phyloP scores from a whole-genome alignment of 139 green algal genomes.

The Micromonas commoda region DNA sequence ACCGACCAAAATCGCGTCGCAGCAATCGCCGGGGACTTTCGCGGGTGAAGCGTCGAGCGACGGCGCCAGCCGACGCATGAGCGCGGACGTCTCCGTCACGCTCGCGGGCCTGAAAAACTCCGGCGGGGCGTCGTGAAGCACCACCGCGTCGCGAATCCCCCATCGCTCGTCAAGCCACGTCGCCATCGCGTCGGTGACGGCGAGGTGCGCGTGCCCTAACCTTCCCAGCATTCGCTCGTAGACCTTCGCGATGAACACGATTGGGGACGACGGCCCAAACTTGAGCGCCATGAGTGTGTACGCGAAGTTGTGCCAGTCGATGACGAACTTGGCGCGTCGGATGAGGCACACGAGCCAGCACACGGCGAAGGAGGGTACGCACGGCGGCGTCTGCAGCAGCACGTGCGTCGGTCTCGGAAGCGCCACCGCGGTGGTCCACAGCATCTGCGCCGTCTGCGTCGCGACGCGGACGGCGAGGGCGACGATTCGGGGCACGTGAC shows the following conservation, averaged over 20 bases:
- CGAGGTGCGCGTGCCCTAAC: constrained; percentile 52
- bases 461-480: neutral
- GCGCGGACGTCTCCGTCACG: constrained; percentile 33
- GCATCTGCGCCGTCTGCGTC: constrained; percentile 49
- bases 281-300: constrained; percentile 79
- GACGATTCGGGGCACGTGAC: neutral
- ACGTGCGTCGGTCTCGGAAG: constrained; percentile 32
- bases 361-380: constrained; percentile 73
- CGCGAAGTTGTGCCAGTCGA: constrained; percentile 96
- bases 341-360: constrained; percentile 57
- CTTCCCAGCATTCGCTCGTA: constrained; percentile 45
- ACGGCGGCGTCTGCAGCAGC: constrained; percentile 77
- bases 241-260: constrained; percentile 48
- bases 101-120: constrained; percentile 56
- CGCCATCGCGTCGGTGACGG: constrained; percentile 81
- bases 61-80: constrained; percentile 23
- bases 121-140: constrained; percentile 84
- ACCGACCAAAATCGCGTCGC: too few species aligned
- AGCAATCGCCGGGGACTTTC: neutral
- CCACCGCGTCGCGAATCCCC: constrained; percentile 54
- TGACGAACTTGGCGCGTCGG: constrained; percentile 57
- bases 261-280: constrained; percentile 42
- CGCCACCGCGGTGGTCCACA: constrained; percentile 56
- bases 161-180: constrained; percentile 58
- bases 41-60: neutral